Evolutionary conservation across 1,139 yeast species (phyloP), one percentile per base, ranked within the genome.

Genomic region (Eremothecium gossypii): DNA sequence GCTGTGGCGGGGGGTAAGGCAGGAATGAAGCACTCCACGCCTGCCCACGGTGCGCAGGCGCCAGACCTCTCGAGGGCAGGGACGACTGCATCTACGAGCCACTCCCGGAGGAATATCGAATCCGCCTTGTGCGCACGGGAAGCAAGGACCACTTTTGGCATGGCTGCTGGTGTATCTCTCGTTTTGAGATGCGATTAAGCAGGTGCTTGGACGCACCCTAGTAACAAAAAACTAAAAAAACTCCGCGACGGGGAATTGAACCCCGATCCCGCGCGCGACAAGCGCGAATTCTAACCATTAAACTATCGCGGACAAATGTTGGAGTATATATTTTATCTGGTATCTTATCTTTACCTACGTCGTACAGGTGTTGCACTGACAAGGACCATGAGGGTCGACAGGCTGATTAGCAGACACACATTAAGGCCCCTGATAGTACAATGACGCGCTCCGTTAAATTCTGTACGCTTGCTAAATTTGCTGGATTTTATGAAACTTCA

Each of bases 241-340:
- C 64, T 59, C 64, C 64, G 63, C 61, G 62, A 59, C 64, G 64
- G 64, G 64, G 64, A 59, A 59, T 59, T 58, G 64, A 59, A 59
- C 64, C 64, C 64, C 64, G 64, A 59, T 59, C 64, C 57, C 58
- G 63, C 62, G 57, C 64, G 64, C 63, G 64, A 59, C 64, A 59
- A 59, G 64, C 64, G 61, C 63, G 61, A 57, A 59, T 59, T 59
- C 64, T 59, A 48, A 58, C 64, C 64, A 58, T 59, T 59, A 59
- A 59, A 59, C 64, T 59, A 59, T 59, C 64, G 50, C 63, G 64
- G 63, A 45, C 41, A 42, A 41, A 17, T 17, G n/a, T n/a, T n/a
- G n/a, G n/a, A n/a, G n/a, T n/a, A n/a, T n/a, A n/a, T n/a, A n/a
- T n/a, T n/a, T n/a, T n/a, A n/a, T n/a, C n/a, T n/a, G n/a, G n/a